Base-by-base conservation (phyloP, 169 alveolate genomes). In the Neospora caninum region DNA sequence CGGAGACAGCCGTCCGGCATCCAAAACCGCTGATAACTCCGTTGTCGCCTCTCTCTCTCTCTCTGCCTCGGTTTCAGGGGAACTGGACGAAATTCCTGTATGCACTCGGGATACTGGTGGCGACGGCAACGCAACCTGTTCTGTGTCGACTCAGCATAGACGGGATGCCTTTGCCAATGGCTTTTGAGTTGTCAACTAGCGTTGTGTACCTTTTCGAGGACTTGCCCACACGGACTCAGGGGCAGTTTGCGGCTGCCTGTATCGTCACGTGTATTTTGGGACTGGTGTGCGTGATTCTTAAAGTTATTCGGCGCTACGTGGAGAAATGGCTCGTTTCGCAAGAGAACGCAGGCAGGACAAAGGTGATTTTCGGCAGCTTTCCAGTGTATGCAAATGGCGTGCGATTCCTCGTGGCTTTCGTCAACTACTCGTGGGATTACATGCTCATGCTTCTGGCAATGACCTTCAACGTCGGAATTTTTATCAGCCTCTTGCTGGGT, bases 401-500 rank as follows among this genome's bases (percentile, higher is more conserved):
- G 45, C 96, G 96, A 9, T 88, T 54, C 0, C 41, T 43, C 9
- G 93, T 89, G 42, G 93, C 94, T 45, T 91, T 94, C 80, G 27
- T 73, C 73, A 91, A 58, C 49, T 86, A 88, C 82, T 27, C 96
- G 43, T 88, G 94, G 96, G 96, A 94, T 58, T 94, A 94, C 64
- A 70, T 91, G 93, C 70, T 94, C 91, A 94, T 94, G 96, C 92
- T 94, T 73, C 89, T 94, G 34, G 94, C 93, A 16, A 94, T 94
- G 96, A 91, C 94, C 27, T 94, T 94, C 93, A 94, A 94, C 87
- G 94, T 94, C 18, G 96, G 96, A 80, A 91, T 94, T 31, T 89
- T 94, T 36, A 39, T 94, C 29, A 80, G 93, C 38, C 58, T 94
- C 84, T 54, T 88, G 1, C 78, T 87, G 34, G 96, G 96, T 18